Evolutionary conservation across 2,329 filamentous ascomycete species (phyloP), one percentile per base, ranked within the genome.

Genomic region (Escovopsis sp.): DNA sequence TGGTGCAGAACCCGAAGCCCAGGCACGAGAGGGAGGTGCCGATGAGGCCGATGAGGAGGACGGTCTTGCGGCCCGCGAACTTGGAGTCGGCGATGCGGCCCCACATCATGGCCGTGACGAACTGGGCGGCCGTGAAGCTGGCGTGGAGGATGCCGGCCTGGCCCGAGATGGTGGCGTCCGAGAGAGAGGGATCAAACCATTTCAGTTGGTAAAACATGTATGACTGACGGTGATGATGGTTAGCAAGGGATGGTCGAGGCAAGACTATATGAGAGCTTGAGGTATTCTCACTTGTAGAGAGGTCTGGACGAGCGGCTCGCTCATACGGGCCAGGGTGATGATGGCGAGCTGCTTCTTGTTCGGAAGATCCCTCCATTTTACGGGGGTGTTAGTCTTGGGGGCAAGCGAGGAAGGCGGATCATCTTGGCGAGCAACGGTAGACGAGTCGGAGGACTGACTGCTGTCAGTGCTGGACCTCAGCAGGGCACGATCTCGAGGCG

Each of bases 121-220:
- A 89, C 57, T 94, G 86, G 0, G 82, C 80, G 0, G 79, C 81
- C 0, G 83, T 88, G 55, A 94, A 94, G 33, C 78, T 79, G 11
- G 81, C 84, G 38, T 84, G 77, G 20, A 94, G 66, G 2, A 93
- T 63, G 33, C 86, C 86, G 1, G 83, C 82, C 57, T 91, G 85
- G 15, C 72, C 70, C 0, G 86, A 76, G 49, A 94, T 87, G 2
- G 72, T 76, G 20, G 83, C 70, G 49, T 71, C 65, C 0, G 73
- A 60, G 12, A 74, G 62, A 9, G 52, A 59, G 0, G 67, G 63
- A 44, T 73, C 64, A 51, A 94, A 89, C 44, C 80, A 89, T 50
- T 76, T 78, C n/a, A 94, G 72, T 58, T 91, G 84, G 59, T 89
- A 93, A 62, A 85, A 93, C 67, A 93, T 78, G 60, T 93, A 93